Evolutionary conservation across 441 rosid species (phyloP).

Genomic region (Euphorbia celastroides): DNA sequence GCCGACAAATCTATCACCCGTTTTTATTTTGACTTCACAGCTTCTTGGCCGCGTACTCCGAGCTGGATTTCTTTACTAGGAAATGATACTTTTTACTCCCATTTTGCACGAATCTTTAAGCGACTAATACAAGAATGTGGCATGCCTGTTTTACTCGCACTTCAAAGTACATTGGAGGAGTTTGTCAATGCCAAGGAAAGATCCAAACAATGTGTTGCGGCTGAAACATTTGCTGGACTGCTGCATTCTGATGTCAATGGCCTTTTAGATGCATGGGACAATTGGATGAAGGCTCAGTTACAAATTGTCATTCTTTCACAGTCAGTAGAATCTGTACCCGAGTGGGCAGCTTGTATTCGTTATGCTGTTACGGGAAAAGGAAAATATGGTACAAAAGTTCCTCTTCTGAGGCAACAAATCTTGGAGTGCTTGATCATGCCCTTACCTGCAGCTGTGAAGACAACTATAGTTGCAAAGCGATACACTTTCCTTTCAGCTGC

Average conservation of each 20-base stretch:
- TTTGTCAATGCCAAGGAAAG: constrained; percentile 91
- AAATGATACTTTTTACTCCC: constrained; percentile 84
- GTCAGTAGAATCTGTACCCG: constrained; percentile 94
- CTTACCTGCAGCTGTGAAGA: constrained; percentile 76
- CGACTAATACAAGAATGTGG: constrained; percentile 97
- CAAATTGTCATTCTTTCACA: constrained; percentile 82
- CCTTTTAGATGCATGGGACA: constrained; percentile 79
- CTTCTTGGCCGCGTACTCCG: constrained; percentile 99
- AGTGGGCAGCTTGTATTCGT: constrained; percentile 99
- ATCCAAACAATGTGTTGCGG: constrained; percentile 98
- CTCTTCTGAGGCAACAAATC: constrained; percentile 75
- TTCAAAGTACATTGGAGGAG: constrained; percentile 75
- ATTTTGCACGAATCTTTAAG: constrained; percentile 95
- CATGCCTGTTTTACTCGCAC: constrained; percentile 65
- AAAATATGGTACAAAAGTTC: constrained; percentile 74
- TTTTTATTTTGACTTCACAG: constrained; percentile 93
- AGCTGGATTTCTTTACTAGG: constrained; percentile 97
- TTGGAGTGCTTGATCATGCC: constrained; percentile 82
- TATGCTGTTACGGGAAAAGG: constrained; percentile 99
- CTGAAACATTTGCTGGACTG: constrained; percentile 95
- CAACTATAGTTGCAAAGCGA: constrained; percentile 89
- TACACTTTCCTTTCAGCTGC: constrained; percentile 96
- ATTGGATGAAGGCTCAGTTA: constrained; percentile 87
- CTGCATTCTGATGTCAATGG: constrained; percentile 93
- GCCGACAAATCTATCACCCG: constrained; percentile 96